Evolutionary conservation across 2,329 filamentous ascomycete species (phyloP).

Genomic region (Rosellinia necatrix): DNA sequence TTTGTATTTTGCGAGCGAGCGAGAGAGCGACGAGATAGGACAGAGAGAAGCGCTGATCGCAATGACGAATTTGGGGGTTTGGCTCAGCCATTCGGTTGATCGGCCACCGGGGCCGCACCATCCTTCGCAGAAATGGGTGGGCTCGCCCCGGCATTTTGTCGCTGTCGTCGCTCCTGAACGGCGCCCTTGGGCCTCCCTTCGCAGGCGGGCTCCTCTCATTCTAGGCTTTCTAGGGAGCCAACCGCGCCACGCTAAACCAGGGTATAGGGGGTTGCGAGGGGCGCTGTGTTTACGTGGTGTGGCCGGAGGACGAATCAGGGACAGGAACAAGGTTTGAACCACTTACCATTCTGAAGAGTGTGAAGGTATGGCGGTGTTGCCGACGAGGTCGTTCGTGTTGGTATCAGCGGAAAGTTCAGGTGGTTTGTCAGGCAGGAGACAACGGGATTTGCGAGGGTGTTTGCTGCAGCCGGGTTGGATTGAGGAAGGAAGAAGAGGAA

Average conservation of each 20-base stretch:
- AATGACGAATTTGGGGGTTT: slow-evolving; percentile 15
- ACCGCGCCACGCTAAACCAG: slow-evolving; percentile 36
- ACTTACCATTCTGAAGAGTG: slow-evolving; percentile 40
- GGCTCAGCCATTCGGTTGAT: slow-evolving; percentile 12
- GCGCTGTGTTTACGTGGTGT: slow-evolving; percentile 34
- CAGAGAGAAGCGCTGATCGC: slow-evolving; percentile 7
- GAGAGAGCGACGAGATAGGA: slow-evolving; percentile 3
- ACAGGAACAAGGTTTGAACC: slow-evolving; percentile 3
- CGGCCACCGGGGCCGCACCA: slow-evolving; percentile 14
- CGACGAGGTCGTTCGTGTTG: background rate
- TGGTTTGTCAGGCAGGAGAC: slow-evolving; percentile 15
- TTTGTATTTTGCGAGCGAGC: too few species aligned
- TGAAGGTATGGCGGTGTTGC: slow-evolving; percentile 13
- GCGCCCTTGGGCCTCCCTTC: slow-evolving; percentile 19
- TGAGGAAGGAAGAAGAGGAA: slow-evolving; percentile 23
- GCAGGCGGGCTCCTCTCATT: slow-evolving; percentile 29
- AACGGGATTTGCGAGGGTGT: slow-evolving; percentile 36
- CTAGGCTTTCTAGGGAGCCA: slow-evolving; percentile 19
- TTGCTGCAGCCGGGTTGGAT: slow-evolving; percentile 30
- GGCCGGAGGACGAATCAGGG: slow-evolving; percentile 19
- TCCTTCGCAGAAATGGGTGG: slow-evolving; percentile 17
- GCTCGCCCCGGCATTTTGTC: slow-evolving; percentile 18
- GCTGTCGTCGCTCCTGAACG: slow-evolving; percentile 14
- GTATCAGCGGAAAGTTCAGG: slow-evolving; percentile 8
- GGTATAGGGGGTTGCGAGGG: slow-evolving; percentile 38